A percentile compares a stretch with the other conserved stretches of the same genome.
phyloP scores from a whole-genome alignment of 31 red algal genomes.

The Asparagopsis taxiformis region DNA sequence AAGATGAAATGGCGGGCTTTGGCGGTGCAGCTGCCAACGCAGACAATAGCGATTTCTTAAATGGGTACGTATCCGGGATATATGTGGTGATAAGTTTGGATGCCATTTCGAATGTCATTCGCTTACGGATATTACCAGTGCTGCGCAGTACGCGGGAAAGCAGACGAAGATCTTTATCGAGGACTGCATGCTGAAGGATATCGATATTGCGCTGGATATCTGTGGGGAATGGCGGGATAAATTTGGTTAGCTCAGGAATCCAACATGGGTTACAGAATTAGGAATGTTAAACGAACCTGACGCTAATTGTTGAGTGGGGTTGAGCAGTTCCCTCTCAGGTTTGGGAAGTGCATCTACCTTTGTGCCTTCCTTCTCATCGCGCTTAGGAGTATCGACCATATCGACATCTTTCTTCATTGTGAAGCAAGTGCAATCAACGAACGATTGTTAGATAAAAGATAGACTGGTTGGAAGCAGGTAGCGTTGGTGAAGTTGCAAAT shows the following conservation, averaged over 20 bases:
- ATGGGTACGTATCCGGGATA: conserved; percentile 42
- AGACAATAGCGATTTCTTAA: conserved; percentile 14
- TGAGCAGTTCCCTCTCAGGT: conserved; percentile 2
- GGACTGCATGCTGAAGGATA: conserved; percentile 77
- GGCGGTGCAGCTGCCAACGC: conserved; percentile 17
- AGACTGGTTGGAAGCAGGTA: no score
- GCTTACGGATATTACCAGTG: conserved; percentile 57
- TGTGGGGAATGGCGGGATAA: conserved; percentile 15
- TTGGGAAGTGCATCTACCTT: conserved; percentile 19
- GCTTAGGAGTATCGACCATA: conserved; percentile 39
- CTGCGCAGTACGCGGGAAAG: conserved; percentile 76
- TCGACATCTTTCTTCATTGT: conserved; percentile 51
- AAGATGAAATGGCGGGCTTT: conserved; percentile 15
- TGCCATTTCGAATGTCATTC: conserved; percentile 29
- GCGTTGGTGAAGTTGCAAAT: no score
- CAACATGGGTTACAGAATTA: background rate
- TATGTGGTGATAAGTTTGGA: conserved; percentile 40
- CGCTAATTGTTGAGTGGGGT: conserved; percentile 31
- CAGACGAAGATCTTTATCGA: conserved; percentile 77
- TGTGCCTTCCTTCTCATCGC: conserved; percentile 16
- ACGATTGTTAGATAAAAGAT: no score
- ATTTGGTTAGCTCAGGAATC: background rate
- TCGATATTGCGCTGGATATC: conserved; percentile 69
- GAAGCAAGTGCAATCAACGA: no score
- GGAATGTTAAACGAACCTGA: conserved; percentile 37